Conservation (phyloP, 208 protist species). For the Trypanosoma scelopori region DNA sequence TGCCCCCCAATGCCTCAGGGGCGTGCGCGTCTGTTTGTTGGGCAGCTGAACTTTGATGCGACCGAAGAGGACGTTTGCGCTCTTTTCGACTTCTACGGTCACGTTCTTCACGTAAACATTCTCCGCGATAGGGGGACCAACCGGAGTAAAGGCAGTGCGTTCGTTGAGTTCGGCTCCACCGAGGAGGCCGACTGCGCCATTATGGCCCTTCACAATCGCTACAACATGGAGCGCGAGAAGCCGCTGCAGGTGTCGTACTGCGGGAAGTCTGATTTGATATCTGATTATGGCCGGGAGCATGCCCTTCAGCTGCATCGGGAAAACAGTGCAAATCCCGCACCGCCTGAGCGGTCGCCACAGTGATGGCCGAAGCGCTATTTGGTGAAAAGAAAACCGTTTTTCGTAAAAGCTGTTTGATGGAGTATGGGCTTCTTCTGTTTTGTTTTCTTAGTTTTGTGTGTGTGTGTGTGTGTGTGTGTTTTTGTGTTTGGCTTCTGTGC, state of each 20-base stretch:
- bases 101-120: slow-evolving; percentile 72
- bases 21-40: slow-evolving; percentile 61
- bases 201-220: slow-evolving; percentile 56
- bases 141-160: slow-evolving; percentile 50
- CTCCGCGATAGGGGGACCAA: slow-evolving; percentile 55
- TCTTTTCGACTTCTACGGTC: slow-evolving; percentile 75
- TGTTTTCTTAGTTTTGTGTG: too few species aligned
- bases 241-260: slow-evolving; percentile 81
- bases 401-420: too few species aligned
- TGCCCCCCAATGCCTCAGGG: slow-evolving; percentile 1
- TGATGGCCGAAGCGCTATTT: too few species aligned
- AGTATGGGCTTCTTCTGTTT: too few species aligned
- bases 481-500: too few species aligned
- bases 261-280: slow-evolving; percentile 54
- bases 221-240: slow-evolving; percentile 78
- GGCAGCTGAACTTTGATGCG: slow-evolving; percentile 73
- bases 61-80: slow-evolving; percentile 60
- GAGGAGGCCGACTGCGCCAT: slow-evolving; percentile 77
- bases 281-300: slow-evolving; percentile 62
- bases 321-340: slow-evolving; percentile 64
- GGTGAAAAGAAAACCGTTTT: too few species aligned
- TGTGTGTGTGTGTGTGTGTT: too few species aligned
- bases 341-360: slow-evolving; percentile 29
- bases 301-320: slow-evolving; percentile 51
- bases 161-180: slow-evolving; percentile 69